phyloP scores from a whole-genome alignment of 2,329 filamentous ascomycete genomes.

The Fusarium nisikadoi region DNA sequence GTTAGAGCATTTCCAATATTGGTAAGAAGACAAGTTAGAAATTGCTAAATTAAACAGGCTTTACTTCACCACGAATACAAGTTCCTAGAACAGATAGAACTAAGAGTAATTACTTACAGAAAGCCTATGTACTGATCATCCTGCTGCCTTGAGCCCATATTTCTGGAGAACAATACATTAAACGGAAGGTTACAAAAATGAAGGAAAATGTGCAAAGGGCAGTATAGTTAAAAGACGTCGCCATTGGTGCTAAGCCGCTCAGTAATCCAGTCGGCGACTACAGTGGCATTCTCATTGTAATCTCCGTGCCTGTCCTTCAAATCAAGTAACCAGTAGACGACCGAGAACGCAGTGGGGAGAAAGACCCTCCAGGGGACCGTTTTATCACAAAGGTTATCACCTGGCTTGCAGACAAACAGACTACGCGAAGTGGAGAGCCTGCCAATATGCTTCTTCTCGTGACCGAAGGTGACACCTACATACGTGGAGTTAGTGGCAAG shows the following conservation, averaged over 20 bases:
- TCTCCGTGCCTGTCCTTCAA: too few relatives aligned
- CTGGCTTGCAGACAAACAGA: neutral
- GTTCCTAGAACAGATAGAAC: neutral
- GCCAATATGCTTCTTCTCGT: neutral
- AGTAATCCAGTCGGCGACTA: neutral
- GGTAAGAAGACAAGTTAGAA: neutral
- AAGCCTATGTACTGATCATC: neutral
- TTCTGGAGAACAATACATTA: neutral
- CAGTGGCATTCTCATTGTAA: neutral
- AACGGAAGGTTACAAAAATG: neutral
- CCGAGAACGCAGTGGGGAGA: too few relatives aligned
- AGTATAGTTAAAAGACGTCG: neutral
- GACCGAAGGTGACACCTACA: neutral
- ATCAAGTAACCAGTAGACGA: too few relatives aligned
- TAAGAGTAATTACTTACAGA: neutral
- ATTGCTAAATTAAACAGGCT: neutral
- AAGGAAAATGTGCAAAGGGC: neutral
- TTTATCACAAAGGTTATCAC: neutral
- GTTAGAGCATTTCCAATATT: too few relatives aligned
- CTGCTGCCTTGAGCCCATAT: neutral
- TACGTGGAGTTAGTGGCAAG: neutral
- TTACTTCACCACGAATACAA: accelerated
- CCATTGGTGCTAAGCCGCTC: neutral
- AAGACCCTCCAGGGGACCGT: neutral
- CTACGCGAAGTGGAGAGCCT: neutral